Percentiles rank a stretch among this genome's conserved stretches.
These are phyloP conservation scores for Wickerhamomyces ciferrii DNA, from an alignment of 805 yeast species.

Conservation along the genomic window DNA sequence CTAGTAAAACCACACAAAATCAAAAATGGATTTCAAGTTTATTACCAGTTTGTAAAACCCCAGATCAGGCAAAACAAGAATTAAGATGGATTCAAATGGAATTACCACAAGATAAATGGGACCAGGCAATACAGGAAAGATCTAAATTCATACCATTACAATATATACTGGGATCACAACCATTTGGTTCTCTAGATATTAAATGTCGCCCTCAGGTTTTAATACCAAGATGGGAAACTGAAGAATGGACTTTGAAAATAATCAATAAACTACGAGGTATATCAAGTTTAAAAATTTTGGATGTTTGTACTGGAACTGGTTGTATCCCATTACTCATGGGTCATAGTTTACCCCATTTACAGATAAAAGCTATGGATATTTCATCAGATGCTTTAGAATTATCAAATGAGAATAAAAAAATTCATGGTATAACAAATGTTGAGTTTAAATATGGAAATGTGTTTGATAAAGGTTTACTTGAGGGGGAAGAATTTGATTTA, in stretches of 20 bases:
- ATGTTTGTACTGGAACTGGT: constrained; percentile 86
- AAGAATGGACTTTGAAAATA: constrained; percentile 70
- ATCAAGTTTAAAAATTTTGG: constrained; percentile 35
- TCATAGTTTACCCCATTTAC: constrained; percentile 16
- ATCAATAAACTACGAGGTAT: constrained; percentile 13
- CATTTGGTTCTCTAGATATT: constrained; percentile 70
- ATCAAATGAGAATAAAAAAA: constrained; percentile 38
- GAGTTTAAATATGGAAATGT: constrained; percentile 6
- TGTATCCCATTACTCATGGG: constrained; percentile 64
- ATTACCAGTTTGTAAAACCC: constrained; percentile 13
- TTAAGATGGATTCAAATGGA: constrained; percentile 61
- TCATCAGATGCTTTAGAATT: constrained; percentile 46
- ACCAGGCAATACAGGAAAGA: constrained; percentile 48
- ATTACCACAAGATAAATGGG: constrained; percentile 42
- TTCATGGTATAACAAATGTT: constrained; percentile 7
- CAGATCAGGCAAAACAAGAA: constrained; percentile 44
- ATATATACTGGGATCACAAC: constrained; percentile 80
- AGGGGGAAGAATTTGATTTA: constrained; percentile 34
- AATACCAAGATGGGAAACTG: constrained; percentile 95
- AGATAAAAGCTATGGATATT: constrained; percentile 49
- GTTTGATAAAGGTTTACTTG: neutral
- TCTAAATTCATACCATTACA: constrained; percentile 65
- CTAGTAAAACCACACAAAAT: constrained; percentile 2
- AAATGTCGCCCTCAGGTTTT: constrained; percentile 59
- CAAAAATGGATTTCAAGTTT: constrained; percentile 10